A percentile compares a stretch with the other conserved stretches of the same genome.
phyloP scores from a whole-genome alignment of 1,284 basidiomycete species.

The Sporisorium graminicola region DNA sequence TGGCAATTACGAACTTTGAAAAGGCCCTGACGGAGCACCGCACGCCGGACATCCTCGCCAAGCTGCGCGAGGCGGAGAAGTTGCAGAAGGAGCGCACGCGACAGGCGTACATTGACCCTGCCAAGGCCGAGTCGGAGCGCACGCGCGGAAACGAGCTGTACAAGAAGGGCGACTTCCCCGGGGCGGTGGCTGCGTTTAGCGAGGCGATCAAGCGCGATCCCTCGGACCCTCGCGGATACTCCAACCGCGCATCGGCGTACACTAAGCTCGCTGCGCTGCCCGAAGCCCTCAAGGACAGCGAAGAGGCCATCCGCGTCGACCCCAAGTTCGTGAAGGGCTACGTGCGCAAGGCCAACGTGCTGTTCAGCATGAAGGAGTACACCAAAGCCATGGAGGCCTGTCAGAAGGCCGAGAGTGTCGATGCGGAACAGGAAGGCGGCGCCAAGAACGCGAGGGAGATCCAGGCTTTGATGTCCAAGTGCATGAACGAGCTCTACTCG shows the following conservation, averaged over 20 bases:
- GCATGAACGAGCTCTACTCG: slow-evolving; percentile 81
- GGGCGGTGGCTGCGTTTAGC: slow-evolving; percentile 91
- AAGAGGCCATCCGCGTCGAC: slow-evolving; percentile 93
- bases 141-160: slow-evolving; percentile 93
- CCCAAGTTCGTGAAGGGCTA: slow-evolving; percentile 84
- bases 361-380: slow-evolving; percentile 91
- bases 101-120: slow-evolving; percentile 89
- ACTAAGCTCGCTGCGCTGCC: slow-evolving; percentile 93
- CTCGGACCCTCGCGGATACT: slow-evolving; percentile 89
- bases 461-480: slow-evolving; percentile 53
- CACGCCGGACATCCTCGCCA: slow-evolving; percentile 90
- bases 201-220: slow-evolving; percentile 98
- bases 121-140: slow-evolving; percentile 83
- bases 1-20: slow-evolving; percentile 74
- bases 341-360: slow-evolving; percentile 90
- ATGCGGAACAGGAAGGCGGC: slow-evolving; percentile 50
- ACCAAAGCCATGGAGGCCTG: slow-evolving; percentile 75
- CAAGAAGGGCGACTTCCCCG: slow-evolving; percentile 78
- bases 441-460: slow-evolving; percentile 60
- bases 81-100: slow-evolving; percentile 81
- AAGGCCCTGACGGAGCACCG: slow-evolving; percentile 93
- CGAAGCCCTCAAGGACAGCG: slow-evolving; percentile 94
- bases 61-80: slow-evolving; percentile 82
- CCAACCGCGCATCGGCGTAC: slow-evolving; percentile 96
- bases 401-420: slow-evolving; percentile 58